Conservation (phyloP, 345 rosid species). For the Eucalyptus albens region DNA sequence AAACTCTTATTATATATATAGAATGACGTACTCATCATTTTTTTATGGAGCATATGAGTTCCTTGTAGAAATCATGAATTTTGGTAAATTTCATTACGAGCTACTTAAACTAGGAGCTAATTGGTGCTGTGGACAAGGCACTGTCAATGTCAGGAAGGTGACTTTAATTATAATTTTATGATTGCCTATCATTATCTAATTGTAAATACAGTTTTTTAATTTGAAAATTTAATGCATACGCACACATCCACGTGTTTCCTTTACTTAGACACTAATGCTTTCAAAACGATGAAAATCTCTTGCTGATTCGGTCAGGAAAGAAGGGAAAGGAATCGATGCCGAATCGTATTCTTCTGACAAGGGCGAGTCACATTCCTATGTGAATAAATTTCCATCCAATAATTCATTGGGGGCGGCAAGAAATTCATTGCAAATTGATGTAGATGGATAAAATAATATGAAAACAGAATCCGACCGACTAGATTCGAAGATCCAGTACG, state of each 20-base stretch:
- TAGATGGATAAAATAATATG: not conserved
- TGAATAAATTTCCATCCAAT: not conserved
- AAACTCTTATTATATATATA: not conserved
- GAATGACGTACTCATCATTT: too few species aligned
- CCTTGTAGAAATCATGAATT: too few species aligned
- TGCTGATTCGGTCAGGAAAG: not conserved
- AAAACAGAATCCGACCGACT: not conserved
- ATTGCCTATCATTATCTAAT: not conserved
- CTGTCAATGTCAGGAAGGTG: not conserved
- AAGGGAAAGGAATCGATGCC: not conserved
- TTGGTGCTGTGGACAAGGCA: not conserved
- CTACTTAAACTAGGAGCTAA: not conserved
- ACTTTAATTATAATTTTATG: not conserved
- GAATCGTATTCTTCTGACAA: not conserved
- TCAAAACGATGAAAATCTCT: not conserved
- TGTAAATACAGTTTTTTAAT: not conserved
- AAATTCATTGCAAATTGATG: not conserved
- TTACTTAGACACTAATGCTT: not conserved
- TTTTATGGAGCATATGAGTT: too few species aligned
- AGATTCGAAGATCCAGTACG: not conserved
- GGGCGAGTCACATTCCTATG: not conserved
- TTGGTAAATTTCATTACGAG: not conserved
- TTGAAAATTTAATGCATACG: not conserved
- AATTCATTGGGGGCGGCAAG: not conserved
- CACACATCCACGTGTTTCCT: not conserved